Base-by-base conservation (phyloP, 345 rosid species). In the Turritis glabra region DNA sequence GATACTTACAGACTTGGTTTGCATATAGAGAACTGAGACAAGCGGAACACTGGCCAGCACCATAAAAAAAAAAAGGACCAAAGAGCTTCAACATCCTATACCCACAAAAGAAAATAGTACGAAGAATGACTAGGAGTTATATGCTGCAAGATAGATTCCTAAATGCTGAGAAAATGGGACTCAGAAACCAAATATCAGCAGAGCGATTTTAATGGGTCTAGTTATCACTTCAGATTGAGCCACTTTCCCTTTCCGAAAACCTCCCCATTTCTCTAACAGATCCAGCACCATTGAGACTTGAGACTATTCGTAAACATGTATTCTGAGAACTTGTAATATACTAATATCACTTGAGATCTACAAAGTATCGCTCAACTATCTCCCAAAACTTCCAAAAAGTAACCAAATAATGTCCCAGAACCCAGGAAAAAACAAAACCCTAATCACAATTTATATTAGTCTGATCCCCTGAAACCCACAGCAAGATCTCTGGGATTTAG, bases 401-500 rank as follows among this genome's bases (percentile, higher is more conserved):
- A 52, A 53, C 44, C 54, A 73, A 53, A 41, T 15, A 65, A 18
- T 43, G 26, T 22, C 29, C 12, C 10, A 41, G 18, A 52, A 53
- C 18, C 63, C 60, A 26, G 40, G 8, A 43, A 52, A 29, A 50
- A 7, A 2, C 1, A 11, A 55, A 74, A 65, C 38, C 72, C 72
- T 65, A 74, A 74, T 23, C 22, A 44, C 3, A 25, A 51, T 9
- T 54, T 69, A 50, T 26, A 60, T 5, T 35, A 59, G 18, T 23
- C 8, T 21, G 18, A 57, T 33, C 48, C 3, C 58, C 25, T 43
- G 23, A 29, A 35, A 65, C 2, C 23, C 43, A 63, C 43, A 63
- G 63, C n/a, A 25, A 64, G 71, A 74, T 74, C 77, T 54, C 43
- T 26, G 18, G 8, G 58, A 72, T 25, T 18, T 17, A 21, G 26